Evolutionary conservation across 768 basidiomycete species (phyloP), one percentile per base, ranked within the genome.

Genomic region (Wakefieldia striispora): DNA sequence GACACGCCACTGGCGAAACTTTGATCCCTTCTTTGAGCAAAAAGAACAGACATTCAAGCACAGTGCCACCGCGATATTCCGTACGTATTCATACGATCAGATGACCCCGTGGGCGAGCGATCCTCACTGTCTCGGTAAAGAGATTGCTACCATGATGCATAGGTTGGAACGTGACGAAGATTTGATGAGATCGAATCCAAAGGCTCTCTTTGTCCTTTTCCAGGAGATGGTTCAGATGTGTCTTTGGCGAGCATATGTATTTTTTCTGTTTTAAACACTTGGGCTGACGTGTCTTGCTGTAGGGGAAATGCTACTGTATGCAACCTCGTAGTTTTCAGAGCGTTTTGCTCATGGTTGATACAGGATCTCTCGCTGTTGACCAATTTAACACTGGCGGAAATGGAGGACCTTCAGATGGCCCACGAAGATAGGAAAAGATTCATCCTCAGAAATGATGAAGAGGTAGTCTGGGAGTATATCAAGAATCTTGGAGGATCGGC

Each of bases 271-370:
- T 36, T 21, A 43, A 29, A 45, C 6, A 4, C 17, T 45, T 2
- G 4, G 10, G 9, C 45, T 62, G 27, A 58, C 17, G 12, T 27
- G 10, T 45, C 5, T 9, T 3, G 13, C 21, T 36, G 14, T 24
- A 95, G 92, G 93, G 95, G 95, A 39, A 97, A 97, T 64, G 93
- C 94, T 13, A 97, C 94, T 21, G 91, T 91, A 54, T 74, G 63
- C 14, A 29, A 31, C 33, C 39, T 43, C n/a, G 29, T 45, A 17
- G 16, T 12, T 23, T 20, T 39, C 40, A 14, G 13, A 3, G 21
- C 2, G 10, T 19, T 40, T 43, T 13, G 35, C 51, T 53, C 35
- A 43, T 12, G 33, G 41, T 41, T 24, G 23, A 3, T n/a, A n/a
- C 55, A 91, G 86, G 95, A 99, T 67, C 76, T 97, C 4, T 95